Evolutionary conservation across 495 filamentous ascomycete species (phyloP).

Genomic region (Aspergillus ellipticus): DNA sequence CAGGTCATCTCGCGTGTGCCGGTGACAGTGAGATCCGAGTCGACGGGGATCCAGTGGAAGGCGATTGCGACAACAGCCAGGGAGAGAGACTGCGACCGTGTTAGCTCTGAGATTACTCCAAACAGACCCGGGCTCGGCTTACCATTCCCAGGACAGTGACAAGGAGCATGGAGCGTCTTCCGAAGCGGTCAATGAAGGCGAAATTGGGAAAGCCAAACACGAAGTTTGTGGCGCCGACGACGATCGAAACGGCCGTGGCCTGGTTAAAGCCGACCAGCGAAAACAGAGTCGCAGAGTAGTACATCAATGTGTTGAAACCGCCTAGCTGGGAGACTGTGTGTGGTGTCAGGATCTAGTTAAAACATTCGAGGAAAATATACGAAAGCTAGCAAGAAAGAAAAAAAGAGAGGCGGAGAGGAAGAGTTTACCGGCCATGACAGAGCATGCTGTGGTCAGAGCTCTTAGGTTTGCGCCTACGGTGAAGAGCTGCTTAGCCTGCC

Average conservation of each 20-base stretch:
- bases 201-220: constrained; percentile 48
- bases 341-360: too few relatives aligned
- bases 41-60: constrained; percentile 48
- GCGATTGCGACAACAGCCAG: constrained; percentile 42
- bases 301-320: constrained; percentile 48
- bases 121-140: not conserved
- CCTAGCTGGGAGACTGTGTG: constrained; percentile 43
- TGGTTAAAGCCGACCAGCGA: constrained; percentile 48
- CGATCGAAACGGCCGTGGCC: constrained; percentile 43
- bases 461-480: constrained; percentile 39
- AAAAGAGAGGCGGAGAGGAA: not conserved
- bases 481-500: constrained; percentile 43
- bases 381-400: too few relatives aligned
- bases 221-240: constrained; percentile 50
- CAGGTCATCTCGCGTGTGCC: constrained; percentile 22
- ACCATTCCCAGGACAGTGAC: constrained; percentile 40
- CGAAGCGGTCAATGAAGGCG: constrained; percentile 41
- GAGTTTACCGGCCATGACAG: constrained; percentile 33
- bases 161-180: constrained; percentile 43
- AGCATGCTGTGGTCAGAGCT: constrained; percentile 42
- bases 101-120: not conserved
- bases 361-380: too few relatives aligned
- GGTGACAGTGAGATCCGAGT: constrained; percentile 30
- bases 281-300: constrained; percentile 50
- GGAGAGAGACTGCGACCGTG: constrained; percentile 14